Base-by-base conservation (phyloP, 768 basidiomycete genomes). In the Exsudoporus frostii region DNA sequence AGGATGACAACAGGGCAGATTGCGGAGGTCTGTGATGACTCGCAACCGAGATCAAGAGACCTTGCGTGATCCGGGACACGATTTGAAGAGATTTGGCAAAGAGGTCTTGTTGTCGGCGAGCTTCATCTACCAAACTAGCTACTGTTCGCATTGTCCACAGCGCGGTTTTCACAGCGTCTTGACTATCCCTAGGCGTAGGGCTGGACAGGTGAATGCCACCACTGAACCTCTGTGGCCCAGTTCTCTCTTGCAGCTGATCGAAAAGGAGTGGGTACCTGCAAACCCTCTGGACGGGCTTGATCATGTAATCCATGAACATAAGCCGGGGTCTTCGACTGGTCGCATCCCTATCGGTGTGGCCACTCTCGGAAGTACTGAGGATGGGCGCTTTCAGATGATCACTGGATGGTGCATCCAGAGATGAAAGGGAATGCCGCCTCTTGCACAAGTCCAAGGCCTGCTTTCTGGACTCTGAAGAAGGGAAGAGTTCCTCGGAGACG, bases 281-380 rank as follows among this genome's bases (percentile, higher is more conserved):
- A 45, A 99, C 88, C 46, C 94, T 78, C 70, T 99, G 96, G 15
- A 98, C 81, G n/a, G 96, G 96, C 70, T 93, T 93, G 73, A 99
- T 98, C 73, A 98, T 79, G 66, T 94, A 94, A 72, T 98, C 96
- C 59, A 82, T 73, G 68, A 90, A 84, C 52, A 78, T 77, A 34
- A 90, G 79, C 20, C 81, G 80, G 13, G 73, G 60, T 42, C 63
- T 57, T 52, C 65, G 74, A 51, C 30, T 44, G 40, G 27, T 47
- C 7, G 56, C 65, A 66, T 61, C 65, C 58, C 70, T 53, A 1
- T 60, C 60, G 19, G 67, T 61, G 44, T 70, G 69, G 3, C 69
- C 70, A 17, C 58, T 62, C 47, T 70, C 69, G 13, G 69, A 70
- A 15, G 66, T 34, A 20, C 65, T 71, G 30, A 65, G 47, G 7